Conservation (phyloP, 805 yeast genomes). For the Komagataella populi region DNA sequence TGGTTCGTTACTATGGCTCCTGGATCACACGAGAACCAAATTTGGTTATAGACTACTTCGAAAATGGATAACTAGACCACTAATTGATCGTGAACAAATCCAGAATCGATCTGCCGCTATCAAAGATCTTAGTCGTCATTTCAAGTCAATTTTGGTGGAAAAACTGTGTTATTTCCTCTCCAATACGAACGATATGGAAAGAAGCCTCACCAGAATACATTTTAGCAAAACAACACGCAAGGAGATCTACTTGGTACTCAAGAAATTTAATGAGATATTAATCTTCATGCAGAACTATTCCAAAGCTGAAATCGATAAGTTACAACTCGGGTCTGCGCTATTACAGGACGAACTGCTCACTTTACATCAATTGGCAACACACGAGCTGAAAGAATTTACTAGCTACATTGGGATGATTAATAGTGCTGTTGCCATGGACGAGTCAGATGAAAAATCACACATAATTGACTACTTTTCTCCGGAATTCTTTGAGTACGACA, state of each 20-base stretch:
- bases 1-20: conserved; percentile 70
- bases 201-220: conserved; percentile 41
- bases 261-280: conserved; percentile 25
- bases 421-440: conserved; percentile 35
- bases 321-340: conserved; percentile 11
- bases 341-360: conserved; percentile 5
- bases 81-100: conserved; percentile 38
- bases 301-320: conserved; percentile 15
- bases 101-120: conserved; percentile 52
- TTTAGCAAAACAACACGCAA: conserved; percentile 45
- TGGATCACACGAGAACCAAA: conserved; percentile 69
- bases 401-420: conserved; percentile 36
- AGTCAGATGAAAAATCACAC: conserved; percentile 29
- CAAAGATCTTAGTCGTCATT: conserved; percentile 26
- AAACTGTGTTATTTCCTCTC: conserved; percentile 13
- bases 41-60: conserved; percentile 59
- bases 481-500: conserved; percentile 24
- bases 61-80: conserved; percentile 68
- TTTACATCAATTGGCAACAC: conserved; percentile 6
- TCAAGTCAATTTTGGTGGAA: conserved; percentile 22
- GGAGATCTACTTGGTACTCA: conserved; percentile 44
- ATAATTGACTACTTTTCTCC: conserved; percentile 29
- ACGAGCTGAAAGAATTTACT: conserved; percentile 13
- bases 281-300: conserved; percentile 11
- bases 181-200: conserved; percentile 41